Evolutionary conservation across 2,329 filamentous ascomycete species (phyloP), one percentile per base, ranked within the genome.

Genomic region (Colletotrichum acutatum): DNA sequence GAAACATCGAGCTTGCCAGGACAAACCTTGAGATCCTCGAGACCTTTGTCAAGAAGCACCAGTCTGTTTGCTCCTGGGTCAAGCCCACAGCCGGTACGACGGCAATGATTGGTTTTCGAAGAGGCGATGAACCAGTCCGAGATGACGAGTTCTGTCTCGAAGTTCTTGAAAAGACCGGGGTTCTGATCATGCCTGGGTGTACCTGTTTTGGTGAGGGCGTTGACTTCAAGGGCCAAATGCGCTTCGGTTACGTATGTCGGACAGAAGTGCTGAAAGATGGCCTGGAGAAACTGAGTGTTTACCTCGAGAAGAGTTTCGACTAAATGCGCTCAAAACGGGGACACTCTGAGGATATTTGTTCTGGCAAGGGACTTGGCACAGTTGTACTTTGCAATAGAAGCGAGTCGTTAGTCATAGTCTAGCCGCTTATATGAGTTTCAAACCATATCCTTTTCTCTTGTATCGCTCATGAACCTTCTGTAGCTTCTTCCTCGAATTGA

Each of bases 81-180:
- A 93, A 90, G 80, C 94, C 95, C 1, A 90, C 89, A 4, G 94
- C 93, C 0, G 95, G 94, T 0, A 97, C 94, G 1, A 96, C 93
- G 12, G 92, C 93, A 0, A 93, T 97, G 78, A 83, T 97, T 68
- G 90, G 89, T 76, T 94, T 97, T 75, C 85, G 84, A 67, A 86
- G 87, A 63, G 87, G 88, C 54, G 90, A 84, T 0, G 85, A 87
- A 78, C 87, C 90, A 49, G 2, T 87, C 97, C 0, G 90, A 96
- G 93, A 95, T 74, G 89, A 88, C 26, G 85, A 86, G 5, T 93
- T 97, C 76, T 95, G 93, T 77, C 84, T 90, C 76, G 88, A 90
- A 78, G 81, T 97, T 37, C 82, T 94, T 34, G 87, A 91, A 62
- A 88, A 91, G 81, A 91, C 88, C 0, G 93, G 93, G 16, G 92